Evolutionary conservation across 768 basidiomycete genomes (phyloP).

Genomic region (Tremella mesenterica): DNA sequence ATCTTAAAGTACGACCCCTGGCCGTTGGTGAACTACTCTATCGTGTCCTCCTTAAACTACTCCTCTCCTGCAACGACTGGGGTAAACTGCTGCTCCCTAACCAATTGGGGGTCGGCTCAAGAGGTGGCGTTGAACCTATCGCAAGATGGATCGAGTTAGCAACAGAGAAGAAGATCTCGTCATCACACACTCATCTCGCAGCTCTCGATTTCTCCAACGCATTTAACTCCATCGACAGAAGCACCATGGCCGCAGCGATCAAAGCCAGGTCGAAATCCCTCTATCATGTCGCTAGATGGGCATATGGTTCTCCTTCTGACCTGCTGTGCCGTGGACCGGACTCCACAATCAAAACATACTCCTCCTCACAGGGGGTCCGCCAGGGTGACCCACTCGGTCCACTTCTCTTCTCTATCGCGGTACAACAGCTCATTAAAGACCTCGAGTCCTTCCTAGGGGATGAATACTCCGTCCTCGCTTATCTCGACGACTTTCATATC

Average conservation of each 20-base stretch:
- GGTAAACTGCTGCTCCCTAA: not conserved
- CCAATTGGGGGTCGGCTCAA: constrained; percentile 9
- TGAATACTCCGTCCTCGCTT: constrained; percentile 10
- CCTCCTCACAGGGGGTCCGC: constrained; percentile 13
- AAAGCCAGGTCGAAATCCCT: constrained; percentile 4
- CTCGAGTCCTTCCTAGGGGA: constrained; percentile 11
- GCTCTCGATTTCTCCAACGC: constrained; percentile 22
- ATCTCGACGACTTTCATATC: constrained; percentile 25
- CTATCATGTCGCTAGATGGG: constrained; percentile 2
- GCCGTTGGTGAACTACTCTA: constrained; percentile 28
- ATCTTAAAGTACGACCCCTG: constrained; percentile 22
- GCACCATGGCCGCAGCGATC: constrained; percentile 1
- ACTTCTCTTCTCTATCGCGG: constrained; percentile 15
- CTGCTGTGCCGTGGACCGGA: not conserved
- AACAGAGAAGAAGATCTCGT: not conserved
- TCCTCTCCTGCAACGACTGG: constrained; percentile 2
- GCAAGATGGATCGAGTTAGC: constrained; percentile 8
- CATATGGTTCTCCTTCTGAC: not conserved
- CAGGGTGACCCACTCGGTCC: constrained; percentile 24
- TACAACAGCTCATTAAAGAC: constrained; percentile 7
- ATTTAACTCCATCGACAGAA: constrained; percentile 15
- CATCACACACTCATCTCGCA: constrained; percentile 4
- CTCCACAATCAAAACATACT: not conserved
- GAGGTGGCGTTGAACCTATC: constrained; percentile 13
- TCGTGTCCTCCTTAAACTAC: constrained; percentile 12